Conservation (phyloP, 225 moss, liverwort and hornwort genomes). For the Physcomitrium patens region DNA sequence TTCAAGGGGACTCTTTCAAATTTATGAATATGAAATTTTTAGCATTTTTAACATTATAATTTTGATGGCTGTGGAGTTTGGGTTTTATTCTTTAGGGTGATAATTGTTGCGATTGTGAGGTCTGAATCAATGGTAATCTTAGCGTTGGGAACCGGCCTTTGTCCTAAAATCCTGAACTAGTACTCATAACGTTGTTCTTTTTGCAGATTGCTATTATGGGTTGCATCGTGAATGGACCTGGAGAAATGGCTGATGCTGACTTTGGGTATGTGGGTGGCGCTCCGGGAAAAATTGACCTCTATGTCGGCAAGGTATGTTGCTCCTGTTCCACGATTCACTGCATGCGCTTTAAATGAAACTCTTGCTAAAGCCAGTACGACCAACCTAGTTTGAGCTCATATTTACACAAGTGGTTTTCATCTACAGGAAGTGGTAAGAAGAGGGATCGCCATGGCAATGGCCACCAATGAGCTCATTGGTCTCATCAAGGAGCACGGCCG, state of each 20-base stretch:
- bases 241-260: conserved; percentile 99
- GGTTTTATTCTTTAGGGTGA: too few species aligned
- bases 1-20: background rate
- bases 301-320: conserved; percentile 87
- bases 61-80: too few species aligned
- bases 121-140: background rate
- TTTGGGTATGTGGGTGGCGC: conserved; percentile 99
- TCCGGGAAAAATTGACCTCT: conserved; percentile 96
- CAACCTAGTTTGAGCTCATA: background rate
- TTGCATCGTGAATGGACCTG: conserved; percentile 97
- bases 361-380: background rate
- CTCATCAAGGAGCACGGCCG: conserved; percentile 93
- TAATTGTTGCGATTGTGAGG: too few species aligned
- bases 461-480: conserved; percentile 76
- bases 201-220: conserved; percentile 98
- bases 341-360: too few species aligned
- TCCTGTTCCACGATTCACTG: conserved; percentile 11
- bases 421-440: conserved; percentile 88
- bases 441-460: conserved; percentile 81
- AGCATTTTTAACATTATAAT: too few species aligned
- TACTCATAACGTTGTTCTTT: background rate
- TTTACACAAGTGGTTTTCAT: conserved; percentile 1
- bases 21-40: background rate
- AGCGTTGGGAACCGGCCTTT: background rate
- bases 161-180: background rate